Evolutionary conservation across 228 moss, liverwort and hornwort species (phyloP).

Genomic region (Sphagnum fallax): DNA sequence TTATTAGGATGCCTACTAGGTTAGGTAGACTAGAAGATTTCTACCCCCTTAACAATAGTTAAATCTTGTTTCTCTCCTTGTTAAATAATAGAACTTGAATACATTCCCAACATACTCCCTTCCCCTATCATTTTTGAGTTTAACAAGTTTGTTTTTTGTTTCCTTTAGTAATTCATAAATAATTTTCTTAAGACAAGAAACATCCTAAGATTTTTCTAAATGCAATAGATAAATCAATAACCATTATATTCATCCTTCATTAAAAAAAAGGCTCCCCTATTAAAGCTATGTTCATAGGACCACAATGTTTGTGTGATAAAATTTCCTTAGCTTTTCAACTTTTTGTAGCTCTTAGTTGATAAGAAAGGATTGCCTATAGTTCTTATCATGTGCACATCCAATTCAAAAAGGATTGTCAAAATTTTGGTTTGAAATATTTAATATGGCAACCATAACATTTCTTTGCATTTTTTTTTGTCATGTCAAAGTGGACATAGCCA

Average conservation of each 20-base stretch:
- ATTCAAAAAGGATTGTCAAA: background rate
- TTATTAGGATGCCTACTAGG: too few species aligned
- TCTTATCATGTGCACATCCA: background rate
- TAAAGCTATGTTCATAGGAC: background rate
- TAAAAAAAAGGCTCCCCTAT: too few species aligned
- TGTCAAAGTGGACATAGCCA: background rate
- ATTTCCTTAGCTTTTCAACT: background rate
- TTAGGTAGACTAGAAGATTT: too few species aligned
- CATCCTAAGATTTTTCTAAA: background rate
- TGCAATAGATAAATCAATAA: background rate
- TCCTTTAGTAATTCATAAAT: background rate
- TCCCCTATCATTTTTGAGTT: background rate
- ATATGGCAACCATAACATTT: background rate
- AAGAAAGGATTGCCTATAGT: background rate
- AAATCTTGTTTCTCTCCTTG: background rate
- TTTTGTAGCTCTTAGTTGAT: background rate
- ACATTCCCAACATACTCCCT: constrained; percentile 7
- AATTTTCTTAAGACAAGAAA: background rate
- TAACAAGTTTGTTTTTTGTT: background rate
- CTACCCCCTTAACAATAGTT: too few species aligned
- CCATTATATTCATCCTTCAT: background rate
- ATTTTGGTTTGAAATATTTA: background rate
- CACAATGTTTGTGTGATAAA: background rate
- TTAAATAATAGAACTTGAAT: background rate
- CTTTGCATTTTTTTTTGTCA: background rate